Evolutionary conservation across 768 basidiomycete species (phyloP).

Genomic region (Neoboletus magnificus): DNA sequence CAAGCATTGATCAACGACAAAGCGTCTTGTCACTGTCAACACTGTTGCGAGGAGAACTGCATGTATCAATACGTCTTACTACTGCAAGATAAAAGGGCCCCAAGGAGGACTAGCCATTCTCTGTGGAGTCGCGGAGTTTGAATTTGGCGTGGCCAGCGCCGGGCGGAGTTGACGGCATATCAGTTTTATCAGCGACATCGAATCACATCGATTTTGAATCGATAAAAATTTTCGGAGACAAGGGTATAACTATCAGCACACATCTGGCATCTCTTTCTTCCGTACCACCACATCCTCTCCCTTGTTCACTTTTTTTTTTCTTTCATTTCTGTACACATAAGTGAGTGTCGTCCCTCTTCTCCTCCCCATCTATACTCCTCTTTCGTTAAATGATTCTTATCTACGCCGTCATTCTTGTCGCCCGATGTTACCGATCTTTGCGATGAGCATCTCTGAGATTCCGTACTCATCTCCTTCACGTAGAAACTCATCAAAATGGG

Average conservation of each 20-base stretch:
- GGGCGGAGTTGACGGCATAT: slow-evolving; percentile 44
- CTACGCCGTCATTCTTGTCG: slow-evolving; percentile 3
- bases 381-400: slow-evolving; percentile 12
- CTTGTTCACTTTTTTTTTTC: slow-evolving; percentile 26
- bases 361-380: slow-evolving; percentile 25
- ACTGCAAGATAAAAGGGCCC: background rate
- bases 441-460: slow-evolving; percentile 15
- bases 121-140: slow-evolving; percentile 5
- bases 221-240: slow-evolving; percentile 59
- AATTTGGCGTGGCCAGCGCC: slow-evolving; percentile 24
- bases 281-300: slow-evolving; percentile 36
- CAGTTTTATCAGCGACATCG: slow-evolving; percentile 45
- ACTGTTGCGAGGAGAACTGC: background rate
- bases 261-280: slow-evolving; percentile 32
- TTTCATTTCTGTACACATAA: slow-evolving; percentile 40
- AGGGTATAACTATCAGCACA: slow-evolving; percentile 62
- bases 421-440: slow-evolving; percentile 21
- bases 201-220: slow-evolving; percentile 61
- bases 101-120: background rate
- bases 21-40: slow-evolving; percentile 4
- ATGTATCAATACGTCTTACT: slow-evolving; percentile 11
- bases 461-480: slow-evolving; percentile 12
- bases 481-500: slow-evolving; percentile 77
- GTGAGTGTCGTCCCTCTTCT: slow-evolving; percentile 35
- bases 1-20: slow-evolving; percentile 9